phyloP scores from a whole-genome alignment of 352 stramenopile genomes.

The Phytophthora podocarpi region DNA sequence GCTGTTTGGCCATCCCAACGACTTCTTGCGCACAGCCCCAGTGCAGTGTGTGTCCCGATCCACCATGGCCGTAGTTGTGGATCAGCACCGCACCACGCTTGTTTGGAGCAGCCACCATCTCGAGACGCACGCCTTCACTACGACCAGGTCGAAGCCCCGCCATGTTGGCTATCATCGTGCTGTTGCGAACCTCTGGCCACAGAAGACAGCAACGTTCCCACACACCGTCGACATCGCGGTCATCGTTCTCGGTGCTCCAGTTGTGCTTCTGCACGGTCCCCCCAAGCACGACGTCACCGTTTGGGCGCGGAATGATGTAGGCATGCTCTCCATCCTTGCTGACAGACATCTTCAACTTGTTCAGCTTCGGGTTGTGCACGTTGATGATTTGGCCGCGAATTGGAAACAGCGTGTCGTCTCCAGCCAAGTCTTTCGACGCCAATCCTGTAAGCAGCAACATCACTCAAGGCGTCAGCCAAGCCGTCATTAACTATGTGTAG shows the following conservation, averaged over 20 bases:
- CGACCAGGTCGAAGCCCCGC: slow-evolving; percentile 59
- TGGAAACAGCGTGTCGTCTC: slow-evolving; percentile 49
- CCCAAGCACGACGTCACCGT: slow-evolving; percentile 63
- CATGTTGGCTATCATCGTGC: slow-evolving; percentile 45
- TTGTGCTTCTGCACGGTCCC: slow-evolving; percentile 70
- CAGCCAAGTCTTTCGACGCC: slow-evolving; percentile 47
- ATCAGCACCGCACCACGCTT: slow-evolving; percentile 48
- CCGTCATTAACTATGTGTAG: background rate
- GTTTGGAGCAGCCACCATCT: slow-evolving; percentile 41
- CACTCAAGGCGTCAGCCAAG: background rate
- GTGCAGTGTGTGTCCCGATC: slow-evolving; percentile 72
- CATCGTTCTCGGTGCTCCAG: slow-evolving; percentile 48
- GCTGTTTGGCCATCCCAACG: slow-evolving; percentile 36
- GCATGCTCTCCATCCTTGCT: slow-evolving; percentile 46
- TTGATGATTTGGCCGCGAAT: slow-evolving; percentile 72
- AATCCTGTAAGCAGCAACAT: slow-evolving; percentile 18
- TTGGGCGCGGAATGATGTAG: slow-evolving; percentile 70
- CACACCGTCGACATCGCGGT: slow-evolving; percentile 46
- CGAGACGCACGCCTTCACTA: slow-evolving; percentile 48
- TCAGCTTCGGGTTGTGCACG: slow-evolving; percentile 59
- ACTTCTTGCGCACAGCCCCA: slow-evolving; percentile 70
- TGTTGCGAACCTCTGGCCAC: slow-evolving; percentile 47
- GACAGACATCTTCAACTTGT: slow-evolving; percentile 44
- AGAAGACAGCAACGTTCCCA: slow-evolving; percentile 56
- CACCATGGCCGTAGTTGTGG: slow-evolving; percentile 75